These are phyloP conservation scores for Medicago arabica DNA, from an alignment of 306 rosid species.

Conservation along the genomic window DNA sequence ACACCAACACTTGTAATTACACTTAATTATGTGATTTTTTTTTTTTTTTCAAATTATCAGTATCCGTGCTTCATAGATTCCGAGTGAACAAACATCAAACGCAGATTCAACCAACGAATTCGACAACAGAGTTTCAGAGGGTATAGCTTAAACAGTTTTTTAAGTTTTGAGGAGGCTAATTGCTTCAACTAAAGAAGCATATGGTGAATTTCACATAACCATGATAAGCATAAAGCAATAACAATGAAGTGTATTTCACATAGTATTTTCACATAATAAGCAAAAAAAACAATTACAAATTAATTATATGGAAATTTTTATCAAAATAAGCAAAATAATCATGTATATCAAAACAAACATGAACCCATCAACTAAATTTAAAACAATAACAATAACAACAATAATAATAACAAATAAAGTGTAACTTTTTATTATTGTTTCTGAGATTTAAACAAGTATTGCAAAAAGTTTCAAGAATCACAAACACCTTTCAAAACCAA, in stretches of 20 bases:
- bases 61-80: too few species aligned
- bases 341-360: neutral
- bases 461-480: too few species aligned
- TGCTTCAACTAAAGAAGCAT: neutral
- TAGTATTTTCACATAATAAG: too few species aligned
- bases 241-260: neutral
- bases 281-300: too few species aligned
- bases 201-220: slow-evolving; percentile 15
- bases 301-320: neutral
- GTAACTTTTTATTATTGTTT: neutral
- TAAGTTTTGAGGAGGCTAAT: neutral
- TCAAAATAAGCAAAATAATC: neutral
- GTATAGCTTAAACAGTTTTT: neutral
- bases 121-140: neutral
- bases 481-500: neutral
- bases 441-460: neutral
- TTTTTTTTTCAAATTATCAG: too few species aligned
- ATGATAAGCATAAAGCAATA: neutral
- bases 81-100: too few species aligned
- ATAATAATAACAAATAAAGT: too few species aligned
- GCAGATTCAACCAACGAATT: neutral
- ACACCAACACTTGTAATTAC: too few species aligned
- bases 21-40: too few species aligned
- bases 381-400: too few species aligned
- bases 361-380: neutral